Conservation (phyloP, 192 early-diverging fungal genomes). For the Backusella liffmaniae region DNA sequence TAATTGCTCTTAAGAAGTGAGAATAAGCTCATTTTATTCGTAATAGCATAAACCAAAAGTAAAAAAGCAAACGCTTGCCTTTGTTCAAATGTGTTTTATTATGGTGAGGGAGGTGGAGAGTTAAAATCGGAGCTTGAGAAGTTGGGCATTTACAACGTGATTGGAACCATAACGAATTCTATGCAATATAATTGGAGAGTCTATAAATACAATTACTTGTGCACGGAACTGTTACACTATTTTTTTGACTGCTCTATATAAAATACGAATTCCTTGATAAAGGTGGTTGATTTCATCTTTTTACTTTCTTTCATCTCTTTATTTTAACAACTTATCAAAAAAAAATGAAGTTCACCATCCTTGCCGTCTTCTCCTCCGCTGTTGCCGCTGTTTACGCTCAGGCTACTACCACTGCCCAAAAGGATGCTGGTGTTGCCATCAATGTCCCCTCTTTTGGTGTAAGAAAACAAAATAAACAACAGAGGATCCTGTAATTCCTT, state of each 20-base stretch:
- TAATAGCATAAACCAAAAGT: background rate
- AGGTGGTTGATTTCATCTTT: background rate
- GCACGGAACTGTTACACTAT: conserved; percentile 11
- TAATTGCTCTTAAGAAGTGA: background rate
- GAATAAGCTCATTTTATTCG: background rate
- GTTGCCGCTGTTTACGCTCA: conserved; percentile 6
- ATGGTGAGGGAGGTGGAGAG: background rate
- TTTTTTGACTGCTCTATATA: background rate
- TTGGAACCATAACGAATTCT: background rate
- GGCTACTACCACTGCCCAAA: background rate
- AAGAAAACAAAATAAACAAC: conserved; percentile 9
- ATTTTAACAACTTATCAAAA: background rate
- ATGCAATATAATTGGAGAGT: conserved; percentile 6
- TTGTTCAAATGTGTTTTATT: background rate
- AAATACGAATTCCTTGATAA: background rate
- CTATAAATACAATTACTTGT: conserved; percentile 13
- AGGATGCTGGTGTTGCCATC: conserved; percentile 16
- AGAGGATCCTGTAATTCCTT: background rate
- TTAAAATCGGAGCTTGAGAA: background rate
- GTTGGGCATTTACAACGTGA: background rate
- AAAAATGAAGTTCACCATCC: conserved; percentile 24
- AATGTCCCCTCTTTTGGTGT: conserved; percentile 1
- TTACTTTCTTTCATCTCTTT: background rate
- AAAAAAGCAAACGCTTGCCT: background rate
- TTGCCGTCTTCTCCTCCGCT: conserved; percentile 6